Conservation (phyloP, 768 basidiomycete genomes). For the Galerina sulciceps region DNA sequence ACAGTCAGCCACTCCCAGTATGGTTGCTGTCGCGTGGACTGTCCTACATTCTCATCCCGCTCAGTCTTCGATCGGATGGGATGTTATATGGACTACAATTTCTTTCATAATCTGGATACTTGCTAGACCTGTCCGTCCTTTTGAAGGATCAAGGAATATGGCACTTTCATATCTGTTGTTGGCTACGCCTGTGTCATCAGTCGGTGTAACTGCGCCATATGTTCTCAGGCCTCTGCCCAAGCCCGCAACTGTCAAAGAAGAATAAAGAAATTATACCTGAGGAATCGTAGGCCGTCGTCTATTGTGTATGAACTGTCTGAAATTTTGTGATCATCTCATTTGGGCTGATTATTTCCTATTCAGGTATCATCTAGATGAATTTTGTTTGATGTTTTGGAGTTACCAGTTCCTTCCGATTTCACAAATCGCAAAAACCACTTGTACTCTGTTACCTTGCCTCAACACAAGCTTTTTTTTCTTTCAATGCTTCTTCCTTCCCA, state of each 20-base stretch:
- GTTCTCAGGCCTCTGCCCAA: conserved; percentile 10
- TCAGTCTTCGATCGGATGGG: conserved; percentile 68
- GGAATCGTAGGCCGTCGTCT: too few species aligned
- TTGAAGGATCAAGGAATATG: conserved; percentile 8
- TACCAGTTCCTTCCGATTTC: too few species aligned
- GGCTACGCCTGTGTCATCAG: conserved; percentile 27
- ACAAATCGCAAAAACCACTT: too few species aligned
- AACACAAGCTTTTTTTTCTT: too few species aligned
- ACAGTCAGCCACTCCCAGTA: conserved; percentile 15
- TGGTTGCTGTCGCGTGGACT: conserved; percentile 34
- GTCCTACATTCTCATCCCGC: conserved; percentile 58
- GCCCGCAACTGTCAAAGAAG: not conserved
- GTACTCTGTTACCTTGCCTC: too few species aligned
- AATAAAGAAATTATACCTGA: too few species aligned
- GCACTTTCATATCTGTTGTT: conserved; percentile 26
- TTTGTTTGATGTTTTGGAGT: too few species aligned
- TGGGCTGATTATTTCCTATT: too few species aligned
- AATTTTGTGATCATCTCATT: too few species aligned
- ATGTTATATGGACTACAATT: conserved; percentile 59
- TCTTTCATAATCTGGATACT: conserved; percentile 44
- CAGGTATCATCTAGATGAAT: too few species aligned
- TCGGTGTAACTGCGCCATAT: conserved; percentile 31
- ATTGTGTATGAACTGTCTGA: too few species aligned
- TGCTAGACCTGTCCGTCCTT: not conserved
- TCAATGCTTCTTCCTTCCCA: too few species aligned